A percentile compares a stretch with the other conserved stretches of the same genome.
Evolutionary conservation across 1,284 basidiomycete species (phyloP).

Genomic region (Blastosporella zonata): DNA sequence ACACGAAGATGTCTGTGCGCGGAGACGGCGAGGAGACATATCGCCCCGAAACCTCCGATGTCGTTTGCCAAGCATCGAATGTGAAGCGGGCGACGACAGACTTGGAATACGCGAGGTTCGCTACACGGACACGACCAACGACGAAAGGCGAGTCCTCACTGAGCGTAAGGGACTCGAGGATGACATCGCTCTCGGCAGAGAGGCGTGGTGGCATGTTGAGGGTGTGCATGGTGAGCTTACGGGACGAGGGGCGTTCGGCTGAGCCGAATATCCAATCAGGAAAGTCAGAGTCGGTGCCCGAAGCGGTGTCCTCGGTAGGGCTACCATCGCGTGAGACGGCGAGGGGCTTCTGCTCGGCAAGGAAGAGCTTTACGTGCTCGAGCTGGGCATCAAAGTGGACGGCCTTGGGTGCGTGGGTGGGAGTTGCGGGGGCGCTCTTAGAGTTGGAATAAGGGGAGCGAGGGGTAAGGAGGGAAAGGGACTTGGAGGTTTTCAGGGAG

Average conservation of each 20-base stretch:
- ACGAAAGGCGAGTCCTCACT: slow-evolving; percentile 58
- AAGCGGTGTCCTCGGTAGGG: slow-evolving; percentile 75
- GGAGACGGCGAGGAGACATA: slow-evolving; percentile 65
- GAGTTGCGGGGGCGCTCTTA: slow-evolving; percentile 60
- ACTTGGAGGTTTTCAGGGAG: slow-evolving; percentile 76
- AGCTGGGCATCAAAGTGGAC: slow-evolving; percentile 94
- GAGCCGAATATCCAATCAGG: slow-evolving; percentile 58
- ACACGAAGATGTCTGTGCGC: slow-evolving; percentile 69
- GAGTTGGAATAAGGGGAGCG: slow-evolving; percentile 32
- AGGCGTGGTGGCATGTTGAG: slow-evolving; percentile 48
- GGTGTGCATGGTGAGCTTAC: slow-evolving; percentile 48
- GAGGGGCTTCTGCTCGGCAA: slow-evolving; percentile 89
- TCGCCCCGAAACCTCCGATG: slow-evolving; percentile 85
- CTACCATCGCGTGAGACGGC: slow-evolving; percentile 91
- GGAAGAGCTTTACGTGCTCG: slow-evolving; percentile 91
- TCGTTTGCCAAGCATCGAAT: slow-evolving; percentile 93
- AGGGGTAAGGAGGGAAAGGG: slow-evolving; percentile 47
- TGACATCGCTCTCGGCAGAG: slow-evolving; percentile 37
- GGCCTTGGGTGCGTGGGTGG: slow-evolving; percentile 61
- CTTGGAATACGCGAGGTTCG: slow-evolving; percentile 88
- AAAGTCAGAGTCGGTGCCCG: slow-evolving; percentile 68
- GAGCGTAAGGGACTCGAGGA: slow-evolving; percentile 54
- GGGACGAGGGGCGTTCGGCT: slow-evolving; percentile 33
- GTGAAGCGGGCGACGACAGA: slow-evolving; percentile 90
- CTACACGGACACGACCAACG: slow-evolving; percentile 74